Percentiles rank a stretch among this genome's conserved stretches.
These are phyloP conservation scores for Ophiostoma tasmaniense DNA, from an alignment of 2,329 filamentous ascomycete genomes.

Conservation along the genomic window DNA sequence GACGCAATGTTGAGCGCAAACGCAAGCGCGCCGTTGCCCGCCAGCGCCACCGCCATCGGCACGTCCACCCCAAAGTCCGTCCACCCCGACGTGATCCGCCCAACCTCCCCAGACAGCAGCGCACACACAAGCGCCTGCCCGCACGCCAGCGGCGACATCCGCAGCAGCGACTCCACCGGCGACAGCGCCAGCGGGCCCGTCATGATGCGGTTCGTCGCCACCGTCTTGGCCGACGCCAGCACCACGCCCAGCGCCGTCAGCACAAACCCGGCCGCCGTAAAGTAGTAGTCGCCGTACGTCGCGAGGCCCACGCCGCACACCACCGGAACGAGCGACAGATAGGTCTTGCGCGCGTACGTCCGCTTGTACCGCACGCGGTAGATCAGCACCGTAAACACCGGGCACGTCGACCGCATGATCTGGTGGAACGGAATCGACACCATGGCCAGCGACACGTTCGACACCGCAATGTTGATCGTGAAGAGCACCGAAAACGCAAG, in stretches of 20 bases:
- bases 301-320: slow-evolving; percentile 51
- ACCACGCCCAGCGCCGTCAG: slow-evolving; percentile 47
- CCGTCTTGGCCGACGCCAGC: slow-evolving; percentile 50
- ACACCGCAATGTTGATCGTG: slow-evolving; percentile 23
- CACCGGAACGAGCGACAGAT: slow-evolving; percentile 52
- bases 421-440: slow-evolving; percentile 57
- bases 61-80: slow-evolving; percentile 12
- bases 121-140: slow-evolving; percentile 46
- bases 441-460: slow-evolving; percentile 23
- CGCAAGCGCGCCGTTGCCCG: slow-evolving; percentile 45
- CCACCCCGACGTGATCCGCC: slow-evolving; percentile 19
- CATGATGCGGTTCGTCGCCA: slow-evolving; percentile 57
- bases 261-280: slow-evolving; percentile 48
- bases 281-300: slow-evolving; percentile 55
- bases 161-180: slow-evolving; percentile 50
- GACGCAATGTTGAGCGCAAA: slow-evolving; percentile 48
- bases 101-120: slow-evolving; percentile 43
- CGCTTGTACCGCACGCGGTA: slow-evolving; percentile 48
- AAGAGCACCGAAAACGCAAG: slow-evolving; percentile 42
- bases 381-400: slow-evolving; percentile 54
- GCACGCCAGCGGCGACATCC: slow-evolving; percentile 53
- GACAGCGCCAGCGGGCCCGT: slow-evolving; percentile 50
- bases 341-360: slow-evolving; percentile 47
- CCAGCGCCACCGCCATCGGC: slow-evolving; percentile 32
- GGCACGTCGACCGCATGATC: slow-evolving; percentile 53